These are phyloP conservation scores for Geotrichum citri-aurantii DNA, from an alignment of 1,139 yeast genomes.

Conservation along the genomic window DNA sequence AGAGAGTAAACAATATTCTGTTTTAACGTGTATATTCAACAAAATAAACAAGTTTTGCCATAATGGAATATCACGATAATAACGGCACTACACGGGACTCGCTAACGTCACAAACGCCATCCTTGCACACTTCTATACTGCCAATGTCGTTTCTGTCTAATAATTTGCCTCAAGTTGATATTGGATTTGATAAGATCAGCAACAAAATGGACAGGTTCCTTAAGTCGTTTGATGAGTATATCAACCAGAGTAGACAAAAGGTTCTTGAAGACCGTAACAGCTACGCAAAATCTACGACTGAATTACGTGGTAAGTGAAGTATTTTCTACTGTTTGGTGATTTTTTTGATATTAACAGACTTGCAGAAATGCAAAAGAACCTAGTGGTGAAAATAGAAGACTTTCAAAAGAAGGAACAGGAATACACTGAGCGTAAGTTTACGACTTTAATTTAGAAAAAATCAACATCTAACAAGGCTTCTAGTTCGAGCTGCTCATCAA, in stretches of 20 bases:
- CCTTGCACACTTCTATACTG: background rate
- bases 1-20: background rate
- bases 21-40: background rate
- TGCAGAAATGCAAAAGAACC: constrained; percentile 23
- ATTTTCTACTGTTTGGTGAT: too few relatives aligned
- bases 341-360: background rate
- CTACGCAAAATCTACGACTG: constrained; percentile 23
- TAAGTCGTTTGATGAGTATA: constrained; percentile 25
- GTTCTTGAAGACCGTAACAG: constrained; percentile 26
- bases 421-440: constrained; percentile 16
- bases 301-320: constrained; percentile 19
- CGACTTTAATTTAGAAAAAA: background rate
- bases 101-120: background rate
- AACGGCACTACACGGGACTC: background rate
- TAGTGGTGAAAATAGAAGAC: constrained; percentile 27
- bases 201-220: constrained; percentile 29
- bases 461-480: background rate
- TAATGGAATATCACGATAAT: background rate
- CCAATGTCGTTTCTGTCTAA: background rate
- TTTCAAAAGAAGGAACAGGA: constrained; percentile 25
- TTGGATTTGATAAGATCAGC: constrained; percentile 26
- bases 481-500: constrained; percentile 23
- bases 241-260: constrained; percentile 23
- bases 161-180: constrained; percentile 24
- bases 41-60: background rate